Base-by-base conservation (phyloP, 2,329 filamentous ascomycete genomes). In the Colletotrichum scovillei region DNA sequence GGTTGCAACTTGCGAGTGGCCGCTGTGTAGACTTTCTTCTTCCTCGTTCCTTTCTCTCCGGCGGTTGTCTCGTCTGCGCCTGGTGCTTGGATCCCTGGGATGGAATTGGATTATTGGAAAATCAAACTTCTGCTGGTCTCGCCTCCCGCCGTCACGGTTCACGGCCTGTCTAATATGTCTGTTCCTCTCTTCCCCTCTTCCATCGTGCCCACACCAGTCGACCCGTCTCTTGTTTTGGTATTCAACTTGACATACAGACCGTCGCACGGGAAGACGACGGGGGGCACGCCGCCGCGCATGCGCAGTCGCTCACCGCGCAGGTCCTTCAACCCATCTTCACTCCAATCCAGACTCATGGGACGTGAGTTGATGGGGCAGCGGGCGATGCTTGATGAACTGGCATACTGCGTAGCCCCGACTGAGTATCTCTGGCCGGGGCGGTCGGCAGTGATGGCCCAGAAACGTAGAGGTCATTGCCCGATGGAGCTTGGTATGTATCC, bases 381-480 rank as follows among this genome's bases (percentile, higher is more conserved):
- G 70, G 63, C 59, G 66, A 67, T 73, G 70, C 70, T 73, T 73
- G 70, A 64, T 73, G 70, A 73, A 73, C 70, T 73, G 70, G 70
- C 70, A 73, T 28, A 42, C 35, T 42, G 35, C 35, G 35, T 42
- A 56, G 32, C 70, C 70, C 70, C 42, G 55, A 69, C 66, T 69
- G 70, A 69, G 70, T 38, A 69, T 69, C 55, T 68, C 56, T 49
- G 42, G n/a, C 70, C 67, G 70, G 70, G 66, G 70, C 66, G 58
- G 58, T 73, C 70, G 59, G 70, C 55, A 69, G 70, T 64, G 32
- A 59, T 60, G 59, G 30, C 42, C 60, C 66, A 69, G 30, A 60
- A 64, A 60, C 53, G 59, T 42, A 69, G 32, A 62, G 28, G 63
- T 49, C 32, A 64, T 59, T 63, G 42, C 59, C 66, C 59, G 59